These are phyloP conservation scores for Fusarium decemcellulare DNA, from an alignment of 2,329 filamentous ascomycete species.

Conservation along the genomic window DNA sequence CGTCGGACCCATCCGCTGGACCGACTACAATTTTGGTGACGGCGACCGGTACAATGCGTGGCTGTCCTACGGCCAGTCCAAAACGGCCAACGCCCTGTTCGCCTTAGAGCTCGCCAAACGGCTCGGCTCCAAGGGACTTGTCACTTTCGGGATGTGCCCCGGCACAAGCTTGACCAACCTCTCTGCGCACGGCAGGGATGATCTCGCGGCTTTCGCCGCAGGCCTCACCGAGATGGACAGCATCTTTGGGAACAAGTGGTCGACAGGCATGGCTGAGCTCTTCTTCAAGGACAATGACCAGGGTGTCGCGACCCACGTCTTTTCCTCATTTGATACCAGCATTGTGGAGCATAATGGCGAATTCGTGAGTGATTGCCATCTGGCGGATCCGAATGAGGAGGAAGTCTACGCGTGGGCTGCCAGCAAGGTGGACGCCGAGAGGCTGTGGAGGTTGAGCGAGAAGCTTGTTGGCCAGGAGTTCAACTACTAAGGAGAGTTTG, in stretches of 20 bases:
- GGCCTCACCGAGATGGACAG: not conserved
- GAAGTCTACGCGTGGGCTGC: conserved; percentile 31
- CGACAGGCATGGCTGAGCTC: not conserved
- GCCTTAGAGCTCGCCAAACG: conserved; percentile 35
- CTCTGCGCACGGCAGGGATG: not conserved
- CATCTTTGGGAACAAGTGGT: conserved; percentile 16
- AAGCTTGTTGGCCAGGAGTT: conserved; percentile 30
- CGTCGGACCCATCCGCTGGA: not conserved
- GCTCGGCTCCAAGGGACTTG: conserved; percentile 16
- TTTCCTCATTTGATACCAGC: conserved; percentile 28
- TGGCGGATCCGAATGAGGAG: conserved; percentile 22
- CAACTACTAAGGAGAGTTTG: not conserved
- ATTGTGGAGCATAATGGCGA: conserved; percentile 22
- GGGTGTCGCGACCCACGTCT: conserved; percentile 29
- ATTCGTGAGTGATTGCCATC: conserved; percentile 18
- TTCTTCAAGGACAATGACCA: not conserved
- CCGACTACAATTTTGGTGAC: not conserved
- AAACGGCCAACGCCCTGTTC: not conserved
- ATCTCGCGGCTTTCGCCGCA: not conserved
- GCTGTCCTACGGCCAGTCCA: not conserved
- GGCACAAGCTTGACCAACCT: conserved; percentile 14
- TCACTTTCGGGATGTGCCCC: conserved; percentile 23
- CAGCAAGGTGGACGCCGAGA: conserved; percentile 22
- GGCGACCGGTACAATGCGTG: not conserved
- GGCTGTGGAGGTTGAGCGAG: conserved; percentile 34